Percentiles rank a stretch among this genome's conserved stretches.
phyloP scores from a whole-genome alignment of 2,329 filamentous ascomycete genomes.

The Exophiala sideris region DNA sequence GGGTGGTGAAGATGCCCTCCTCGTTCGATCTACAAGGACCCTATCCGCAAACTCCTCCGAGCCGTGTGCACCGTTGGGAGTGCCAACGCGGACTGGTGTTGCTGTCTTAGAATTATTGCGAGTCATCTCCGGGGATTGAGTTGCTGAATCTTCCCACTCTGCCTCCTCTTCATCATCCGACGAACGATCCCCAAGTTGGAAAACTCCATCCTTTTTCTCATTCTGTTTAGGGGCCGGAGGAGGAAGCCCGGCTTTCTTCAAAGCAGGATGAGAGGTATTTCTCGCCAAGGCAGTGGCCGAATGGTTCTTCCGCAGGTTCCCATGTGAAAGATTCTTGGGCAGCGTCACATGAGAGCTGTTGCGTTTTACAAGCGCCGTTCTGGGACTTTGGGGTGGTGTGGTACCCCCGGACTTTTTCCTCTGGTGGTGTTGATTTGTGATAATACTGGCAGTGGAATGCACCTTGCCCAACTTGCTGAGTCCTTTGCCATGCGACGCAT shows the following conservation, averaged over 20 bases:
- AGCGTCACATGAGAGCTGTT: conserved; percentile 39
- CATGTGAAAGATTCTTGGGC: conserved; percentile 33
- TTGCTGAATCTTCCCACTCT: conserved; percentile 48
- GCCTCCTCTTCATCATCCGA: conserved; percentile 41
- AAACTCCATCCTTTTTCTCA: conserved; percentile 41
- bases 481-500: conserved; percentile 44
- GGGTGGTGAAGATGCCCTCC: conserved; percentile 23
- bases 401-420: conserved; percentile 44
- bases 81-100: conserved; percentile 22
- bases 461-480: conserved; percentile 43
- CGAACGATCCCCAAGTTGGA: conserved; percentile 42
- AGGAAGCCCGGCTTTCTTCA: conserved; percentile 40
- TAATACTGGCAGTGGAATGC: conserved; percentile 33
- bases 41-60: conserved; percentile 6
- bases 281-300: conserved; percentile 43
- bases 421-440: conserved; percentile 39
- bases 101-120: conserved; percentile 40
- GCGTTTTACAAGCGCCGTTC: conserved; percentile 36
- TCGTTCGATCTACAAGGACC: not conserved
- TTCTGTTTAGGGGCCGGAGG: conserved; percentile 1
- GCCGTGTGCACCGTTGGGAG: conserved; percentile 20
- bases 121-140: conserved; percentile 47
- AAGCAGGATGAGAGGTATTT: conserved; percentile 36
- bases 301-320: conserved; percentile 45
- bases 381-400: conserved; percentile 43